Evolutionary conservation across 495 filamentous ascomycete genomes (phyloP), one percentile per base, ranked within the genome.

Genomic region (Aspergillus campestris): DNA sequence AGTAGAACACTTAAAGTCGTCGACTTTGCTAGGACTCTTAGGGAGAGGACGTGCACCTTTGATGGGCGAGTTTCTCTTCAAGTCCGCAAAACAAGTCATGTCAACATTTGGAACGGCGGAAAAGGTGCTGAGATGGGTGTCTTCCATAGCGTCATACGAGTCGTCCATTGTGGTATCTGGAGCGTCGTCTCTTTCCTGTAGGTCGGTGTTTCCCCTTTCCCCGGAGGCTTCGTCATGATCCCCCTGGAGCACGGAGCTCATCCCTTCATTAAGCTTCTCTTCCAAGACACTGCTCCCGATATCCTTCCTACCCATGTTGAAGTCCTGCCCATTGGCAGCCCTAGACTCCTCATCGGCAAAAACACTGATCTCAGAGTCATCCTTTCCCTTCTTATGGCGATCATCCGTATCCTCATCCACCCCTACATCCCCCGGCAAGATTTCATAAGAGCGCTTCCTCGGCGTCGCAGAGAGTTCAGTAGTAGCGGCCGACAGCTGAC

Each of bases 121-220:
- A 64, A 94, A 95, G 10, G 74, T 77, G 64, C 86, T 94, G 55
- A 92, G 84, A 34, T 82, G 84, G 13, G 86, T 91, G 52, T 94
- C 89, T 54, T 94, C 87, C 47, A 81, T 72, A 13, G 54, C 48
- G 36, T 69, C 67, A 14, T 70, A 55, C 33, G 59, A 53, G 39
- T 60, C 61, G 40, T 51, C 55, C 18, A 50, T 49, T 49, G 57
- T 60, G 18, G 18, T 24, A 24, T 24, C 18, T 24, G 18, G 18
- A 42, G 44, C 50, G 36, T 57, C 44, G 10, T 57, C 42, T 28
- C 53, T 44, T 9, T 48, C 42, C 40, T 59, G 52, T 2, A 56
- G 45, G 9, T 50, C 47, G 13, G 34, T 36, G 31, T 53, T 40
- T 14, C 64, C 59, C 14, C 59, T 52, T 40, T 61, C 52, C 5